A percentile compares a stretch with the other conserved stretches of the same genome.
These are phyloP conservation scores for Globisporangium lucens DNA, from an alignment of 352 stramenopile species.

Conservation along the genomic window DNA sequence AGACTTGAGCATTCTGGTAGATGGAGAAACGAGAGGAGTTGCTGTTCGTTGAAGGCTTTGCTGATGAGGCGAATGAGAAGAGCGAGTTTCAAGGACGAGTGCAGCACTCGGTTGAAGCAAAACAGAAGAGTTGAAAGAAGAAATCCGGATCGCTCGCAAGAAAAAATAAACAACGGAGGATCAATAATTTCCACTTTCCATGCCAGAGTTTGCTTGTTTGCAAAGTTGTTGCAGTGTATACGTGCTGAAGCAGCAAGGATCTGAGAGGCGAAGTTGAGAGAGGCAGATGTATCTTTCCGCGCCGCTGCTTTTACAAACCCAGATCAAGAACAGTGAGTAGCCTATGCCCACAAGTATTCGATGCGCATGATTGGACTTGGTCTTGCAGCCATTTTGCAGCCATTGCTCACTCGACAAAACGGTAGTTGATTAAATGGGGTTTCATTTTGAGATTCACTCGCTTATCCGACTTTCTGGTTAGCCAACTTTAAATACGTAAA, in stretches of 20 bases:
- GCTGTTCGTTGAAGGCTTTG: neutral
- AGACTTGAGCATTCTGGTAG: neutral
- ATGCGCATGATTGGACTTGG: too few species aligned
- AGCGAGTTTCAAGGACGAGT: neutral
- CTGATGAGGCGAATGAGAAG: neutral
- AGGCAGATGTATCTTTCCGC: too few species aligned
- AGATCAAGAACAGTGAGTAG: neutral
- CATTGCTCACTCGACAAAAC: neutral
- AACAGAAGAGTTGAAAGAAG: neutral
- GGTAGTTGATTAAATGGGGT: neutral
- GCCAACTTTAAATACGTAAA: too few species aligned
- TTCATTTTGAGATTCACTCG: neutral
- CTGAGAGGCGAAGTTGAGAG: too few species aligned
- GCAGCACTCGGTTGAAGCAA: neutral
- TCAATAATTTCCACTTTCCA: too few species aligned
- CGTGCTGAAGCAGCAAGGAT: too few species aligned
- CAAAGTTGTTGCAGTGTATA: too few species aligned
- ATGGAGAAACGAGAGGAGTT: neutral
- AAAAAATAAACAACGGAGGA: neutral
- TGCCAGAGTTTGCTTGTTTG: too few species aligned
- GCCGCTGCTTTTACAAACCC: too few species aligned
- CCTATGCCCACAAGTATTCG: neutral
- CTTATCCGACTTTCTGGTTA: too few species aligned
- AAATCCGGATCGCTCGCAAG: neutral
- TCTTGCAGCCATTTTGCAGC: neutral